A percentile compares a stretch with the other conserved stretches of the same genome.
Evolutionary conservation across 768 basidiomycete genomes (phyloP).

Genomic region (Boletus subcaerulescens): DNA sequence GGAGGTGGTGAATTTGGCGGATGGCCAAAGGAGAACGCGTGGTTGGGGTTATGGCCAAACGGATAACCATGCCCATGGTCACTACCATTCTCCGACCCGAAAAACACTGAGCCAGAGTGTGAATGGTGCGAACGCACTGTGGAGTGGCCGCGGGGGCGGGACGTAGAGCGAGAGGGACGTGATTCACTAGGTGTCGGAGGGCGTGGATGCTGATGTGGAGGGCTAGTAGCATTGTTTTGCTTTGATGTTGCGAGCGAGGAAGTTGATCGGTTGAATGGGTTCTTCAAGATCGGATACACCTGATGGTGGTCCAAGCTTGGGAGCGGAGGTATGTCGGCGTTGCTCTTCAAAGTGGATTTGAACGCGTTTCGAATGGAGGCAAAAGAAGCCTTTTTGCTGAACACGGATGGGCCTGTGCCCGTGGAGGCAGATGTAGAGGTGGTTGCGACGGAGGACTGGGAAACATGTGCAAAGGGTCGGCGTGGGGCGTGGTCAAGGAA

Average conservation of each 20-base stretch:
- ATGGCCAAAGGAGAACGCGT: slow-evolving; percentile 24
- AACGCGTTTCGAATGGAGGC: slow-evolving; percentile 87
- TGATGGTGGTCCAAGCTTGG: slow-evolving; percentile 62
- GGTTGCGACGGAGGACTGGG: slow-evolving; percentile 67
- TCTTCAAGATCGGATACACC: slow-evolving; percentile 69
- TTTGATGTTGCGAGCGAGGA: slow-evolving; percentile 57
- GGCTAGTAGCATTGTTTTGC: slow-evolving; percentile 44
- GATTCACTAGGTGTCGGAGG: slow-evolving; percentile 58
- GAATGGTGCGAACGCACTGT: slow-evolving; percentile 75
- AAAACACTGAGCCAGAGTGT: slow-evolving; percentile 70
- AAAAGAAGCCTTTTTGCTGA: slow-evolving; percentile 80
- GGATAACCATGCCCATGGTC: slow-evolving; percentile 53
- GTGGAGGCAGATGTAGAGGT: slow-evolving; percentile 31
- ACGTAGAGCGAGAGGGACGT: slow-evolving; percentile 29
- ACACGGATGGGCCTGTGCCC: slow-evolving; percentile 38
- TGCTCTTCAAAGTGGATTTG: slow-evolving; percentile 56
- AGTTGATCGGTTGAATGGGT: slow-evolving; percentile 79
- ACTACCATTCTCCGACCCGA: slow-evolving; percentile 68
- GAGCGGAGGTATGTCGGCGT: slow-evolving; percentile 68
- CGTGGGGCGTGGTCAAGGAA: slow-evolving; percentile 55
- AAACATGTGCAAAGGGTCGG: slow-evolving; percentile 64
- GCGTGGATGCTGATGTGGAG: slow-evolving; percentile 46
- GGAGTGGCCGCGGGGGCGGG: slow-evolving; percentile 56
- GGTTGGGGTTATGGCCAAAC: slow-evolving; percentile 26
- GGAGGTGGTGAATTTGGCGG: slow-evolving; percentile 64